Evolutionary conservation across 2,329 filamentous ascomycete species (phyloP), one percentile per base, ranked within the genome.

Genomic region (Mariannaea elegans): DNA sequence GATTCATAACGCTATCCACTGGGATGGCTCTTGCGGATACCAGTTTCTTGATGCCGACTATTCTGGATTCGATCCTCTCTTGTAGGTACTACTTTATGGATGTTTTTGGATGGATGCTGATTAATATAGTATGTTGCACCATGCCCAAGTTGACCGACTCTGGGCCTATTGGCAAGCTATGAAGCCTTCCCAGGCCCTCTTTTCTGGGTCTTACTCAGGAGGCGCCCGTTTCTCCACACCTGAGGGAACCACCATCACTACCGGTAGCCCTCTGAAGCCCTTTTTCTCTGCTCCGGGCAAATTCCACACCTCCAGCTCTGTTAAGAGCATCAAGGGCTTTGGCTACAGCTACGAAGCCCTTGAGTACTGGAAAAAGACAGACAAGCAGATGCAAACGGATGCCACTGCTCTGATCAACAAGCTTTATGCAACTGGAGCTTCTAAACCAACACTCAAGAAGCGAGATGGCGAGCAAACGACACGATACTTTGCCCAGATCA

Each of bases 101-200:
- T 27, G 24, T 6, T 27, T 27, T 27, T 5, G n/a, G n/a, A n/a
- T n/a, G n/a, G n/a, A 54, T 23, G 32, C 32, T 34, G 14, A 34
- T 19, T 31, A 18, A 24, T 2, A 10, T 32, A 75, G 74, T 63
- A 79, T 78, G 79, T 69, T 83, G 21, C 81, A 83, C 60, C 82
- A 83, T 75, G 73, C 80, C 69, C 87, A 90, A 66, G 81, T 90
- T 53, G 87, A 90, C 66, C 83, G 88, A 36, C 77, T 90, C 34
- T 89, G 87, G 75, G 81, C 85, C 13, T 78, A 82, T 65, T 85
- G 79, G 79, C 76, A 82, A 66, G 77, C 75, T 23, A 77, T 84
- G 54, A 67, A 71, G 56, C 78, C 78, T n/a, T 54, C 64, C 45
- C 66, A 75, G 62, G 63, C 70, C 50, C 71, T 76, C 31, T 78